Base-by-base conservation (phyloP, 1,139 yeast species). In the Arxiozyma slooffiae region DNA sequence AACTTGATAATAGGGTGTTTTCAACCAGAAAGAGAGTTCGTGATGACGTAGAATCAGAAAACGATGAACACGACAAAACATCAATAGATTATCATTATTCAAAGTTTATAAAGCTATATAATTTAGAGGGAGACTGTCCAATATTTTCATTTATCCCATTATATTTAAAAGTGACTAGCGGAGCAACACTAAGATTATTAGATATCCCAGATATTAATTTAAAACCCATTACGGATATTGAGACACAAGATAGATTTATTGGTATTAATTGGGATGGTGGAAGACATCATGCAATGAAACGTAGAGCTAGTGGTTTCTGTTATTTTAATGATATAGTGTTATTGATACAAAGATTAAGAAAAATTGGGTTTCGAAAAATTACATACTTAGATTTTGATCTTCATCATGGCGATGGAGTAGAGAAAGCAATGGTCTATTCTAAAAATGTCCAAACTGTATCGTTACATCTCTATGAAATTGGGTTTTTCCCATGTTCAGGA, bases 371-470 rank as follows among this genome's bases (percentile, higher is more conserved):
- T 58, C 68, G 71, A n/a, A 73, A 66, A 38, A 72, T 85, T 0
- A 70, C 81, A 57, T 85, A 85, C 60, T 64, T 85, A 3, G 95
- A 85, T 62, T 65, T 85, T 9, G 95, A 85, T 64, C 63, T 85
- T 16, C 94, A 85, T 60, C 90, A 84, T 63, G 90, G 92, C 0
- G 90, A 85, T 62, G 95, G 89, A 0, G 92, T 85, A 1, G 85
- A 82, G 51, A 68, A 71, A 1, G 88, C 88, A 0, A 85, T 82
- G 65, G 70, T 71, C 52, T 73, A 69, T 55, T 77, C 85, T 0
- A 71, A 72, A 46, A 76, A 74, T 45, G 85, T 85, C 0, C 67
- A 76, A 49, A 81, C 86, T 1, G 69, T 83, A 26, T 82, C 89
- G 0, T 58, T 84, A 1, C 95, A 85, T 63, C 63, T 87, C 37